A percentile compares a stretch with the other conserved stretches of the same genome.
Conservation (phyloP, 768 basidiomycete species). For the Asterophora parasitica region DNA sequence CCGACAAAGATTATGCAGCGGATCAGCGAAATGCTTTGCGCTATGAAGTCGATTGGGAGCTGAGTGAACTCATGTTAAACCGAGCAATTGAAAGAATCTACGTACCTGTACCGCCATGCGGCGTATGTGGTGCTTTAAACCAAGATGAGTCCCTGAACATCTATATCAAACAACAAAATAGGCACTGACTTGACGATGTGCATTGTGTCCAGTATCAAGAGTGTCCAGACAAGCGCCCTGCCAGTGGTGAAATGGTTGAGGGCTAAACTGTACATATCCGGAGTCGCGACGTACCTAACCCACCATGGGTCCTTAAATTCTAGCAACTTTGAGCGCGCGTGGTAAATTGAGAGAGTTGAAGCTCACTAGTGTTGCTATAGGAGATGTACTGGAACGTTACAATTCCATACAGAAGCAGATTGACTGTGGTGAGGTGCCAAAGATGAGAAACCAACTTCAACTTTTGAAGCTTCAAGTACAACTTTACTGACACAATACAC, state of each 20-base stretch:
- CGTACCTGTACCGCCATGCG: not conserved
- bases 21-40: too few species aligned
- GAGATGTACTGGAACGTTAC: not conserved
- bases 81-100: too few species aligned
- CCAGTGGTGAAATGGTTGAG: not conserved
- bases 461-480: too few species aligned
- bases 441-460: too few species aligned
- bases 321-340: not conserved
- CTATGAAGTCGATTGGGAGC: too few species aligned
- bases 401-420: not conserved
- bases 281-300: not conserved
- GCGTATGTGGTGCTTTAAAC: not conserved
- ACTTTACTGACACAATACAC: too few species aligned
- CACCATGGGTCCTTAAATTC: conserved; percentile 5
- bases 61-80: too few species aligned
- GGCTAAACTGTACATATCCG: too few species aligned
- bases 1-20: too few species aligned
- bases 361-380: not conserved
- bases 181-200: not conserved
- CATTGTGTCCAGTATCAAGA: conserved; percentile 1
- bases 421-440: too few species aligned
- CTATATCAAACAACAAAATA: too few species aligned
- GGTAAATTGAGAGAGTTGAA: not conserved
- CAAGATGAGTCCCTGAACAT: not conserved
- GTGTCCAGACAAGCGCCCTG: not conserved